These are phyloP conservation scores for Gymnopus androsaceus DNA, from an alignment of 1,284 basidiomycete species.

Conservation along the genomic window DNA sequence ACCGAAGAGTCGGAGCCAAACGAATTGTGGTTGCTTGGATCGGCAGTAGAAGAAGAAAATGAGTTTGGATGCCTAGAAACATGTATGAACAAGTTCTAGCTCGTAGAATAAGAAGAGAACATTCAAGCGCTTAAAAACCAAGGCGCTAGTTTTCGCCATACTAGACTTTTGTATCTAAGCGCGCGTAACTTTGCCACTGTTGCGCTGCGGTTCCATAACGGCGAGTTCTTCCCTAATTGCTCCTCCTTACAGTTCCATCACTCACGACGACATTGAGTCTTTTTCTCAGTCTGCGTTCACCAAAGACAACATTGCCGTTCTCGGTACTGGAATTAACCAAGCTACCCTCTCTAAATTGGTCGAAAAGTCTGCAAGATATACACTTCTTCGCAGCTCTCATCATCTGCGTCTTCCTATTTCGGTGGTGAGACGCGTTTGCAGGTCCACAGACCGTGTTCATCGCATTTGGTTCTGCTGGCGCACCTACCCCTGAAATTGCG, in stretches of 20 bases:
- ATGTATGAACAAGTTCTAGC: too few relatives aligned
- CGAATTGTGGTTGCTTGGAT: too few relatives aligned
- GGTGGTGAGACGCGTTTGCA: too few relatives aligned
- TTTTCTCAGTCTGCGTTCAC: slow-evolving; percentile 76
- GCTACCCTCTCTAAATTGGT: slow-evolving; percentile 72
- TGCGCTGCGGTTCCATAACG: slow-evolving; percentile 92
- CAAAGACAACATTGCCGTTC: slow-evolving; percentile 79
- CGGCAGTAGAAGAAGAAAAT: too few relatives aligned
- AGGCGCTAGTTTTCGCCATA: too few relatives aligned
- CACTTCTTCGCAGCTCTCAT: slow-evolving; percentile 40
- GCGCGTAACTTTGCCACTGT: too few relatives aligned
- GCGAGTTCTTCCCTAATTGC: slow-evolving; percentile 90
- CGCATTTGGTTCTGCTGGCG: slow-evolving; percentile 72
- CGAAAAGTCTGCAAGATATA: slow-evolving; percentile 56
- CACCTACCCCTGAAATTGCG: slow-evolving; percentile 68
- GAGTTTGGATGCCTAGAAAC: too few relatives aligned
- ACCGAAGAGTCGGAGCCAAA: too few relatives aligned
- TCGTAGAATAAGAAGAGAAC: too few relatives aligned
- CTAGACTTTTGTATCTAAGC: too few relatives aligned
- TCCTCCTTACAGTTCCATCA: slow-evolving; percentile 56
- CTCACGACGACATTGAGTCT: slow-evolving; percentile 70
- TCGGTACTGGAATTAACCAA: too few relatives aligned
- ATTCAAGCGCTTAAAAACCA: too few relatives aligned
- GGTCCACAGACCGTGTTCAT: slow-evolving; percentile 77
- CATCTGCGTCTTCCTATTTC: slow-evolving; percentile 67